These are phyloP conservation scores for Geranomyces variabilis DNA, from an alignment of 192 early-diverging fungal species.

Conservation along the genomic window DNA sequence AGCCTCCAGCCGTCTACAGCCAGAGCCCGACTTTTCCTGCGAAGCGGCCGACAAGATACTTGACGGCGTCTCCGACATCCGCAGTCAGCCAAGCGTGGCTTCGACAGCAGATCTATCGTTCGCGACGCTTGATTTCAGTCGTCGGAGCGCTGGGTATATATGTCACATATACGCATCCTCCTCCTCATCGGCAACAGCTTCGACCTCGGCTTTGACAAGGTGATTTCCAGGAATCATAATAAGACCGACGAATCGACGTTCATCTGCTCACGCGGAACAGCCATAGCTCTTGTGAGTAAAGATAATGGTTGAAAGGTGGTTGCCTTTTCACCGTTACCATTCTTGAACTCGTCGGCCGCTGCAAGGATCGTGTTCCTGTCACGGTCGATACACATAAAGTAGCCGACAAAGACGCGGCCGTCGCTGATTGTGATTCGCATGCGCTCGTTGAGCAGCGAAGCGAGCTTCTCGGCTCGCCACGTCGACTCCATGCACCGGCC, in stretches of 20 bases:
- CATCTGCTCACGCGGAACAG: conserved; percentile 34
- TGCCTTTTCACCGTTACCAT: conserved; percentile 44
- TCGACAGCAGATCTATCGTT: too few relatives aligned
- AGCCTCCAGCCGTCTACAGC: too few relatives aligned
- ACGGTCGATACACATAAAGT: conserved; percentile 76
- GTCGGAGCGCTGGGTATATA: too few relatives aligned
- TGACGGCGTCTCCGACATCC: too few relatives aligned
- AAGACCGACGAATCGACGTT: conserved; percentile 67
- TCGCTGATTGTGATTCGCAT: conserved; percentile 64
- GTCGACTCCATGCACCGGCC: conserved; percentile 8
- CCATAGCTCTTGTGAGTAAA: neutral
- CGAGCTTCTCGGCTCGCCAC: conserved; percentile 35
- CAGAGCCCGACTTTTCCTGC: too few relatives aligned
- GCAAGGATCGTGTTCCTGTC: conserved; percentile 73
- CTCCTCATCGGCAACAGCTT: conserved; percentile 33
- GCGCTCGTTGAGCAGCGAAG: conserved; percentile 56
- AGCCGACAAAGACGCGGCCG: conserved; percentile 68
- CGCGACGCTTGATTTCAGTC: too few relatives aligned
- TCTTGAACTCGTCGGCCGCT: conserved; percentile 65
- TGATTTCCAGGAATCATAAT: conserved; percentile 81
- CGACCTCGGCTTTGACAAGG: conserved; percentile 62
- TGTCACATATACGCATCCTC: neutral
- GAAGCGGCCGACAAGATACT: too few relatives aligned
- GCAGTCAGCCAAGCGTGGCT: too few relatives aligned
- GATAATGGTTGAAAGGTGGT: too few relatives aligned